phyloP scores from a whole-genome alignment of 192 early-diverging fungal species.

The Thoreauomyces humboldtii region DNA sequence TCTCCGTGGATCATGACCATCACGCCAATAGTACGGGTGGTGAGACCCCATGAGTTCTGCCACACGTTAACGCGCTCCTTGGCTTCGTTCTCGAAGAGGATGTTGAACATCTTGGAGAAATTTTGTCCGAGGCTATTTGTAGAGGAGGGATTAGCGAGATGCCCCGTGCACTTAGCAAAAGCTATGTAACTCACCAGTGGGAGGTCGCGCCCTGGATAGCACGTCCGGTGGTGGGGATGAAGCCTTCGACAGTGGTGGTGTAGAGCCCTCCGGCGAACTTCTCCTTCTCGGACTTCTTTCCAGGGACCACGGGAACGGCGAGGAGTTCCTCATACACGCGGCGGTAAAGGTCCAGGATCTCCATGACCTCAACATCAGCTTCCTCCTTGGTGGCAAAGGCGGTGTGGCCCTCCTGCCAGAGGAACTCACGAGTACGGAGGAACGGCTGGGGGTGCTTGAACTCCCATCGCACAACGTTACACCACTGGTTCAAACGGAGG shows the following conservation, averaged over 20 bases:
- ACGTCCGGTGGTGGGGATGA: constrained; percentile 93
- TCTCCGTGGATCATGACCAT: constrained; percentile 99
- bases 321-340: constrained; percentile 96
- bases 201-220: constrained; percentile 98
- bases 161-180: no score
- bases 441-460: constrained; percentile 99
- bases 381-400: constrained; percentile 89
- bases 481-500: constrained; percentile 97
- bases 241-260: constrained; percentile 98
- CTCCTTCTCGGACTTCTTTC: constrained; percentile 98
- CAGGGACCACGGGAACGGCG: constrained; percentile 94
- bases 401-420: constrained; percentile 99
- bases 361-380: constrained; percentile 79
- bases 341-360: constrained; percentile 93
- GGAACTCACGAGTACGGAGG: constrained; percentile 97
- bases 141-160: no score
- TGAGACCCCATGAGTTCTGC: constrained; percentile 99
- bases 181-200: no score
- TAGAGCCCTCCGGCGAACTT: constrained; percentile 98
- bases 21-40: constrained; percentile 96
- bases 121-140: constrained; percentile 99
- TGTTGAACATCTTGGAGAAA: constrained; percentile 99
- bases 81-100: constrained; percentile 85
- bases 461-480: constrained; percentile 99
- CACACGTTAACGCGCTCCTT: constrained; percentile 78